phyloP scores from a whole-genome alignment of 495 filamentous ascomycete genomes.

The Hamigera avellanea region DNA sequence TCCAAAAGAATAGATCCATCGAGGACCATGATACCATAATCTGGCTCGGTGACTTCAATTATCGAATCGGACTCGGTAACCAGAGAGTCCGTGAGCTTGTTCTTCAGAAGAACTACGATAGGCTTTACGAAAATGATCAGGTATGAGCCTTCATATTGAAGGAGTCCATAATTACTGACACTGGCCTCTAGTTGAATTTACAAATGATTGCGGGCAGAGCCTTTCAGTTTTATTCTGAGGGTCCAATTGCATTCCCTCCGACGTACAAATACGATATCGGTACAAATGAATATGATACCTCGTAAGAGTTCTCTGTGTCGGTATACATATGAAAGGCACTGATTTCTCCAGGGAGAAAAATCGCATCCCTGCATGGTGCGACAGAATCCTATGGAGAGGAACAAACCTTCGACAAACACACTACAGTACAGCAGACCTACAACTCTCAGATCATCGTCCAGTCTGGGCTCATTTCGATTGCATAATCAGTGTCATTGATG shows the following conservation, averaged over 20 bases:
- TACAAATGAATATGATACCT: constrained; percentile 81
- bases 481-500: constrained; percentile 66
- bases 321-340: neutral
- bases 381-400: constrained; percentile 82
- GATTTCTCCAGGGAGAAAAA: constrained; percentile 61
- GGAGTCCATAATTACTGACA: constrained; percentile 1
- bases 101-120: constrained; percentile 56
- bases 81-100: constrained; percentile 70
- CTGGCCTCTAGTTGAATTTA: constrained; percentile 61
- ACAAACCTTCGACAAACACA: constrained; percentile 66
- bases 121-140: constrained; percentile 87
- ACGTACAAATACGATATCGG: constrained; percentile 95
- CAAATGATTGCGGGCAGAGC: constrained; percentile 89
- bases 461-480: constrained; percentile 85
- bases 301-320: constrained; percentile 39
- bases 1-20: constrained; percentile 81
- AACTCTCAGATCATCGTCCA: constrained; percentile 88
- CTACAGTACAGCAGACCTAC: constrained; percentile 67
- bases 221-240: constrained; percentile 86
- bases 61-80: constrained; percentile 78
- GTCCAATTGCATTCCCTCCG: constrained; percentile 70
- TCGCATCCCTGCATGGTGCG: constrained; percentile 94
- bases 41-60: constrained; percentile 98
- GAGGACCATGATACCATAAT: constrained; percentile 91
- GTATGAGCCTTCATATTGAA: constrained; percentile 25